Evolutionary conservation across 305 asterid genomes (phyloP), one percentile per base, ranked within the genome.

Genomic region (Withania somnifera): DNA sequence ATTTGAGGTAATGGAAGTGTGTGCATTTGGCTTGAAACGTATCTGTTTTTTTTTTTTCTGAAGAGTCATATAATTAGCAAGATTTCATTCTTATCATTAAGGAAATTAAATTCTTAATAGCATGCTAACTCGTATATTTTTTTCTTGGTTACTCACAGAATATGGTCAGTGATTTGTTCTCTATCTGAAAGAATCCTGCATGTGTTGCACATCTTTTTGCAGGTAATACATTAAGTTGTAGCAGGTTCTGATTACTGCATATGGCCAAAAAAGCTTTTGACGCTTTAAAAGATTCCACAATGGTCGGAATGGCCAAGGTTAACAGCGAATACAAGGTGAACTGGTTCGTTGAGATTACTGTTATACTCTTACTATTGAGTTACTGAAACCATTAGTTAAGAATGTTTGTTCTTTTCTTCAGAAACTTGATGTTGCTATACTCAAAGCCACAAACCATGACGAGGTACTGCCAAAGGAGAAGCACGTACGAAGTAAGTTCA

Each of bases 361-460:
- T 11, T 71, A 1, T 13, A 71, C 58, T 71, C 24, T 45, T 19
- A 45, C 5, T 73, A 57, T 54, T 36, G 58, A 15, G 50, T 26
- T 26, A 34, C 34, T 51, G 19, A 81, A 82, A 73, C 51, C 40
- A 73, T 7, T 73, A 4, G 36, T 84, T 64, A 7, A 34, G 52
- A 40, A 32, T 68, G 22, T 71, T 0, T 82, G 60, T 75, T 81
- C 52, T 77, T 77, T 85, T 51, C 82, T 88, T 77, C 90, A 94
- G 98, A 92, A 75, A 17, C 85, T 93, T 57, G 92, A 88, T 84
- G 90, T 92, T 71, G 90, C 97, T 83, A 84, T 93, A 82, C 91
- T 94, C 24, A 94, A 94, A 89, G 97, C 97, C 79, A 94, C 98
- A 30, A 93, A 88, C 88, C 97, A 94, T 64, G 90, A 84, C 19